These are phyloP conservation scores for Fonsecaea pugnacius DNA, from an alignment of 2,329 filamentous ascomycete genomes.

Conservation along the genomic window DNA sequence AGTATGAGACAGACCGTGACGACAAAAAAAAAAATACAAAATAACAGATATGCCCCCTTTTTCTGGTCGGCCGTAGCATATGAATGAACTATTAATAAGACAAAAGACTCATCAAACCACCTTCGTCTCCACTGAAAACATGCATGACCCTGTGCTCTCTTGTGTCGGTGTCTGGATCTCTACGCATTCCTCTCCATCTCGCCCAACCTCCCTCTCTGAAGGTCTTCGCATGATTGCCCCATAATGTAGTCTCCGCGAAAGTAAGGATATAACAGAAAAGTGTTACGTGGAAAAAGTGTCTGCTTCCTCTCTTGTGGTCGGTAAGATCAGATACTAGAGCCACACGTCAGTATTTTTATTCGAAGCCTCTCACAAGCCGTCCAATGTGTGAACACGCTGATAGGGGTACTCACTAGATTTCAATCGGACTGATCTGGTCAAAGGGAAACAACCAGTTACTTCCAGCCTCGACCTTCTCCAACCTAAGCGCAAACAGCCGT, in stretches of 20 bases:
- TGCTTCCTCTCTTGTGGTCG: not conserved
- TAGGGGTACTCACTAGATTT: constrained; percentile 78
- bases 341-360: not conserved
- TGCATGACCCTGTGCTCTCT: constrained; percentile 7
- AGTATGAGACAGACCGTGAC: not conserved
- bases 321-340: constrained; percentile 2
- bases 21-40: not conserved
- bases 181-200: not conserved
- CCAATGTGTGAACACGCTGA: not conserved
- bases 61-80: not conserved
- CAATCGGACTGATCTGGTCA: constrained; percentile 90
- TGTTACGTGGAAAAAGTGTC: not conserved
- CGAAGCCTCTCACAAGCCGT: not conserved
- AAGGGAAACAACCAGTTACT: constrained; percentile 98
- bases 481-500: constrained; percentile 52
- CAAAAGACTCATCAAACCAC: not conserved
- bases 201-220: not conserved
- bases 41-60: not conserved
- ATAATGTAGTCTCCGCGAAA: not conserved
- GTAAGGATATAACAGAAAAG: not conserved
- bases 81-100: not conserved
- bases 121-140: not conserved
- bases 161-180: not conserved
- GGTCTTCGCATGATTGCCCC: not conserved
- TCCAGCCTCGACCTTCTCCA: constrained; percentile 85